A percentile compares a stretch with the other conserved stretches of the same genome.
phyloP scores from a whole-genome alignment of 75 land plant species.

The Gnetum montanum region DNA sequence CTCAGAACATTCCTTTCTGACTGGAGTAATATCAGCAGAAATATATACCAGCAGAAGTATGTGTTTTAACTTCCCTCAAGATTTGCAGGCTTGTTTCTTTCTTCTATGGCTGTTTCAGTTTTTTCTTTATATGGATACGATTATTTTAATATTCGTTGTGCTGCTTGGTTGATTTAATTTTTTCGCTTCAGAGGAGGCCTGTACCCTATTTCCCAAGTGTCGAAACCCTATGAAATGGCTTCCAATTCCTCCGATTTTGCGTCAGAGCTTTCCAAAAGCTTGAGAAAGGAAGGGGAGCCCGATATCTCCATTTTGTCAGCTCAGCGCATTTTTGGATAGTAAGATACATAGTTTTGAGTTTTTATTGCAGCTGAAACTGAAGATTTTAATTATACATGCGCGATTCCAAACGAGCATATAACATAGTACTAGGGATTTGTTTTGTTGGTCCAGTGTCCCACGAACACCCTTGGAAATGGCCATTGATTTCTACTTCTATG shows the following conservation, averaged over 20 bases:
- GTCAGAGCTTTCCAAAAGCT: neutral
- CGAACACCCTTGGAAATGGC: conserved; percentile 48
- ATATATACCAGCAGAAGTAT: conserved; percentile 15
- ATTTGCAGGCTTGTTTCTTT: no score
- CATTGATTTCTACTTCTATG: conserved; percentile 33
- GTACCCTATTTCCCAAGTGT: neutral
- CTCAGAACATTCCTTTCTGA: conserved; percentile 24
- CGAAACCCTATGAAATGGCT: neutral
- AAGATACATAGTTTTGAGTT: no score
- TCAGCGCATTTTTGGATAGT: conserved; percentile 1
- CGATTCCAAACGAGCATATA: no score
- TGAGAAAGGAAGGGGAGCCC: neutral
- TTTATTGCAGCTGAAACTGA: no score
- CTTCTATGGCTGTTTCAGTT: no score
- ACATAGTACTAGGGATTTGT: no score
- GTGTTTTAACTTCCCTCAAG: no score
- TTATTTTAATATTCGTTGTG: no score
- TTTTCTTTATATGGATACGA: no score
- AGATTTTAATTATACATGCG: no score
- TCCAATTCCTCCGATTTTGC: neutral
- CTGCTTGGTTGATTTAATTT: no score
- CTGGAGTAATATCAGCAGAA: conserved; percentile 24
- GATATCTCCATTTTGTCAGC: conserved; percentile 6
- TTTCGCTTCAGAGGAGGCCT: neutral
- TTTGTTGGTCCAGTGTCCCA: conserved; percentile 41